Evolutionary conservation across 2,329 filamentous ascomycete species (phyloP), one percentile per base, ranked within the genome.

Genomic region (Arachnomyces sp.): DNA sequence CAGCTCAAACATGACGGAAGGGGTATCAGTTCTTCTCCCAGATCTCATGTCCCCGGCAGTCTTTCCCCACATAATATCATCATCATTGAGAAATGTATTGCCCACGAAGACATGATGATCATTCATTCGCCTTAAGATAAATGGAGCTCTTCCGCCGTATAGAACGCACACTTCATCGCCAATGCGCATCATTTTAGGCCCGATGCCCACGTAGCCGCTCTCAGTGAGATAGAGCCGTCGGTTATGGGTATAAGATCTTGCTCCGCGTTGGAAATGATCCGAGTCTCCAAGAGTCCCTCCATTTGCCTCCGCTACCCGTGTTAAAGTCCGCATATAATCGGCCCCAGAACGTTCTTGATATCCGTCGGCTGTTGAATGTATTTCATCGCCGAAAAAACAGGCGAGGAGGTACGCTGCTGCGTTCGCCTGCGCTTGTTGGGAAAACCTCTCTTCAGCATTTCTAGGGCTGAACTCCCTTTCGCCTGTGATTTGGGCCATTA

Each of bases 91-190:
- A 14, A 28, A 40, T 16, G 34, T 39, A 13, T 42, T 36, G 14
- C 40, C 40, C 15, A 42, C 39, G 17, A 38, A 42, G 12, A 42
- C 29, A 29, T 36, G 28, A 29, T 41, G 25, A 18, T 31, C 29
- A 5, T 25, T 11, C 21, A 32, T 39, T 15, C 30, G 29, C 4
- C 40, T 37, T 13, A 42, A 29, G 21, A 42, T 39, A 29, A 38
- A 42, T 25, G 40, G 40, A 38, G 34, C 25, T 11, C 40, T 30
- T 37, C 40, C 40, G 16, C 40, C 40, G 29, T 33, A 38, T 14
- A 42, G 31, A 4, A 42, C 40, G 15, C 34, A 38, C n/a, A 42
- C 35, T 31, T 38, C 35, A 16, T 42, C 40, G 2, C 40, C 40
- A 28, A 29, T 28, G 11, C 30, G 15, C 21, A 39, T 38, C 18